Evolutionary conservation across 2,329 filamentous ascomycete genomes (phyloP).

Genomic region (Lecanicillium sp.): DNA sequence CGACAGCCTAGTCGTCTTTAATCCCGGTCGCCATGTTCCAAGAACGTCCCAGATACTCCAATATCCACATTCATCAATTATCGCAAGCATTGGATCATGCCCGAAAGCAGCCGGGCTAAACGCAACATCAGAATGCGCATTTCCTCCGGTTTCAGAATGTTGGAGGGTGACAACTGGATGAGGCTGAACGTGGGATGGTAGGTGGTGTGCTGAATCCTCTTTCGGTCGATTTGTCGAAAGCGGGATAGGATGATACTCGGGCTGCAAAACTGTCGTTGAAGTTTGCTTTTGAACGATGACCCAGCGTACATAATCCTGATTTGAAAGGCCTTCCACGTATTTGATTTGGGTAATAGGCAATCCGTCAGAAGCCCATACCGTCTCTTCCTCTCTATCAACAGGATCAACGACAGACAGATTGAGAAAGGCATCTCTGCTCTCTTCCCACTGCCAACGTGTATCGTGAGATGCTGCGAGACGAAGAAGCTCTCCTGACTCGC

Average conservation of each 20-base stretch:
- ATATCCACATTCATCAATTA: constrained; percentile 55
- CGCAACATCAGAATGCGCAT: constrained; percentile 50
- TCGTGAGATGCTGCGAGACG: constrained; percentile 42
- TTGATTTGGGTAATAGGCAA: constrained; percentile 43
- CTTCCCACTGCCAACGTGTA: constrained; percentile 47
- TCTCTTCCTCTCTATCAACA: constrained; percentile 34
- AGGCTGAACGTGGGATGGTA: constrained; percentile 43
- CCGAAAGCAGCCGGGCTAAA: constrained; percentile 47
- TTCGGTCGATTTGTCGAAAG: constrained; percentile 14
- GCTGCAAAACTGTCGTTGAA: constrained; percentile 43
- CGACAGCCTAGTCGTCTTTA: constrained; percentile 23
- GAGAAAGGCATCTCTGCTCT: constrained; percentile 35
- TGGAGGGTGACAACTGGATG: constrained; percentile 47
- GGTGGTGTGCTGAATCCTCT: constrained; percentile 13
- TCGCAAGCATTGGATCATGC: constrained; percentile 51
- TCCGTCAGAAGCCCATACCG: constrained; percentile 45
- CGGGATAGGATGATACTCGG: constrained; percentile 36
- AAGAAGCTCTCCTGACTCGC: constrained; percentile 50
- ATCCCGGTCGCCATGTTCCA: constrained; percentile 25
- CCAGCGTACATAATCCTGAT: constrained; percentile 36
- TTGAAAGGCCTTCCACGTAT: constrained; percentile 31
- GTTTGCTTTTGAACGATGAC: constrained; percentile 44
- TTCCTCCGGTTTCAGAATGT: constrained; percentile 42
- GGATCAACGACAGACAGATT: constrained; percentile 35
- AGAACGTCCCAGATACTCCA: constrained; percentile 62